A percentile compares a stretch with the other conserved stretches of the same genome.
Conservation (phyloP, 805 yeast species). For the Ogataea trehalophila region DNA sequence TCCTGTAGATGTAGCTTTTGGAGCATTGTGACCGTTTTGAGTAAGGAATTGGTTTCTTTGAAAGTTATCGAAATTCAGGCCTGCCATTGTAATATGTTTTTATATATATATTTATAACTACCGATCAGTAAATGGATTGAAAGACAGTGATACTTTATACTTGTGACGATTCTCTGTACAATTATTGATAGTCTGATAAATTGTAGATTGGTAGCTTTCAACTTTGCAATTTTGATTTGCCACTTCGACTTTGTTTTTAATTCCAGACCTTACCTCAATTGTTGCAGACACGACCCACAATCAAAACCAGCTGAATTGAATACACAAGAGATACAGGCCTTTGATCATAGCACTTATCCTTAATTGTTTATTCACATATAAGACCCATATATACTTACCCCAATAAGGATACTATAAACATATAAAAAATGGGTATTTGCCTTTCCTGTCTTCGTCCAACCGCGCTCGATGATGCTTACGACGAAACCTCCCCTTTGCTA, state of each 20-base stretch:
- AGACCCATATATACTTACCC: background rate
- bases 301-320: no score
- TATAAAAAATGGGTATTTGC: conserved; percentile 28
- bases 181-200: no score
- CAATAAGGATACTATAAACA: background rate
- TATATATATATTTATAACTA: background rate
- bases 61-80: conserved; percentile 87
- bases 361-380: background rate
- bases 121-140: no score
- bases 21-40: conserved; percentile 63
- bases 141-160: no score
- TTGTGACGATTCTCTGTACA: no score
- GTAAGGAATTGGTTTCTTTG: conserved; percentile 80
- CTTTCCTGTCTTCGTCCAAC: conserved; percentile 27
- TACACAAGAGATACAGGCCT: no score
- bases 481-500: conserved; percentile 26
- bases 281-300: no score
- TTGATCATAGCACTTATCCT: no score
- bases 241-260: no score
- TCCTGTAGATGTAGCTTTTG: conserved; percentile 95
- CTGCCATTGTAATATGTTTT: conserved; percentile 53
- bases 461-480: conserved; percentile 19
- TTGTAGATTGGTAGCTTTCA: no score
- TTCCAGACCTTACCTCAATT: no score
- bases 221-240: no score